Base-by-base conservation (phyloP, 2,329 filamentous ascomycete genomes). In the Diaporthe nobilis region DNA sequence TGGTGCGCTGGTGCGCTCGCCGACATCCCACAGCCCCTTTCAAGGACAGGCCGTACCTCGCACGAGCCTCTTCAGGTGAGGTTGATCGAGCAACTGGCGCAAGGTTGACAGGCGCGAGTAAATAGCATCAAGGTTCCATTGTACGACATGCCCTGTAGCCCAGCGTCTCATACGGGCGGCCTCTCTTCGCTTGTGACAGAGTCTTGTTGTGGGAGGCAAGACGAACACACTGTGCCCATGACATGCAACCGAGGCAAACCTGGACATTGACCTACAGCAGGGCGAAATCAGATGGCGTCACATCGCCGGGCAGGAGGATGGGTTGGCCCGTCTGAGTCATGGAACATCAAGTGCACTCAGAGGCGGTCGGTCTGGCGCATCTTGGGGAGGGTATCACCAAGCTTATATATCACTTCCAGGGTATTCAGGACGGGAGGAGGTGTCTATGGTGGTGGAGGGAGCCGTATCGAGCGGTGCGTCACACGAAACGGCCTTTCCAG, bases 91-190 rank as follows among this genome's bases (percentile, higher is more conserved):
- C 47, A 55, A 28, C 34, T 25, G 57, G n/a, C 28, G 9, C 68
- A 75, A 57, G 34, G 55, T 44, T 65, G 47, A 73, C 70, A 37
- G 17, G 61, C 61, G 63, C 51, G 42, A 75, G 49, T 75, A 70
- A 31, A 75, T 44, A 60, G 58, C 42, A 58, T 60, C 39, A 28
- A 37, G 25, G 25, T 37, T 60, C 49, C 42, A 61, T 28, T n/a
- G 60, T 49, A 37, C 61, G 42, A 42, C 63, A 49, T 34, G 68
- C 31, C 31, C 31, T 39, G 31, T 49, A 44, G 44, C 34, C 37
- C 49, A 65, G 63, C 53, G 49, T 44, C 47, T 63, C 55, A 47
- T 47, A 58, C 49, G 34, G 65, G 51, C 60, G 39, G 47, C 53
- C 42, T 47, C 60, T 49, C 17, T 55, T 73, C 61, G 53, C 28